These are phyloP conservation scores for Fusarium albosuccineum DNA, from an alignment of 2,329 filamentous ascomycete species.

Conservation along the genomic window DNA sequence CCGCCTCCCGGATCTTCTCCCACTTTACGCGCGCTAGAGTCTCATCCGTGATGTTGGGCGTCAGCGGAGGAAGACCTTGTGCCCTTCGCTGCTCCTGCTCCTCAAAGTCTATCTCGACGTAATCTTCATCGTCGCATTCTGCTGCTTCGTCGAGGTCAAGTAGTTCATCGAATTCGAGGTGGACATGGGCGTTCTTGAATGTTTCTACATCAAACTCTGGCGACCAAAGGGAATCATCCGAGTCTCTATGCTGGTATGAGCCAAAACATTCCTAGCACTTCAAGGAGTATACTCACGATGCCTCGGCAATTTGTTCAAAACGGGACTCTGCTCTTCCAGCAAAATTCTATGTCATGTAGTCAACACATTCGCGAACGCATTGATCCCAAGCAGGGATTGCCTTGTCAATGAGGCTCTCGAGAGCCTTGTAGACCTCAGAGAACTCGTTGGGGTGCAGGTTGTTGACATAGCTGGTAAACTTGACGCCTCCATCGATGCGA, in stretches of 20 bases:
- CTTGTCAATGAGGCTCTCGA: constrained; percentile 8
- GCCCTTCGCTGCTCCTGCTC: not conserved
- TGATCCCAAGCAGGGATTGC: constrained; percentile 12
- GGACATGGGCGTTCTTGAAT: constrained; percentile 3
- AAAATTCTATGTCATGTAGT: not conserved
- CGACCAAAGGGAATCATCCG: not conserved
- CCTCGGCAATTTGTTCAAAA: not conserved
- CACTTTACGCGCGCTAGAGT: constrained; percentile 8
- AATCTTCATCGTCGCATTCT: not conserved
- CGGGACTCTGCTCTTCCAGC: not conserved
- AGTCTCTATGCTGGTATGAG: not conserved
- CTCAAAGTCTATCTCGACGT: not conserved
- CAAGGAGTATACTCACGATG: not conserved
- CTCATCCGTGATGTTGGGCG: constrained; percentile 6
- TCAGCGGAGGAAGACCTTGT: not conserved
- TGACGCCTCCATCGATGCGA: not conserved
- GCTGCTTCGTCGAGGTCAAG: not conserved
- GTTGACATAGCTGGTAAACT: constrained; percentile 9
- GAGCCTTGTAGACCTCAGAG: not conserved
- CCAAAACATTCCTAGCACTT: too few species aligned
- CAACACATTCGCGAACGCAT: not conserved
- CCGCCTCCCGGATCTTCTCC: not conserved
- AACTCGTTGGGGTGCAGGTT: constrained; percentile 12
- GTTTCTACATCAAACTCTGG: not conserved
- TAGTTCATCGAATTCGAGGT: not conserved